Evolutionary conservation across 1,284 basidiomycete species (phyloP).

Genomic region (Cystobasidium slooffiae): DNA sequence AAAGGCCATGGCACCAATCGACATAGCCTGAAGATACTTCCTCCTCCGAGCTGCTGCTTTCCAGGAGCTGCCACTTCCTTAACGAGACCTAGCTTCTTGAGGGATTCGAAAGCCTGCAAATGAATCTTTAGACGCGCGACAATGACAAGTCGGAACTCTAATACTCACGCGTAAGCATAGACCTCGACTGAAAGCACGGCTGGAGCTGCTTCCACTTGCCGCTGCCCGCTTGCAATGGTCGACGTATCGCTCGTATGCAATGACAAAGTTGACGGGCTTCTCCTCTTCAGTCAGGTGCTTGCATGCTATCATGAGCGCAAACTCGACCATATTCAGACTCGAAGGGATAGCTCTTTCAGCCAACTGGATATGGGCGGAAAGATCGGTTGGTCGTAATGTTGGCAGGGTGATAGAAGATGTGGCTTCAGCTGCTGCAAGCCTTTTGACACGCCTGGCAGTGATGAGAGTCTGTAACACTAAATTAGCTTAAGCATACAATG

Average conservation of each 20-base stretch:
- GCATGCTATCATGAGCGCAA: constrained; percentile 48
- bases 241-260: constrained; percentile 48
- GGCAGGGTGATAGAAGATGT: background rate
- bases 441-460: constrained; percentile 3
- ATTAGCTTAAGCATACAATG: background rate
- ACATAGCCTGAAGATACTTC: constrained; percentile 48
- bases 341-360: constrained; percentile 14
- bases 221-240: constrained; percentile 45
- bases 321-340: constrained; percentile 51
- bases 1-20: constrained; percentile 48
- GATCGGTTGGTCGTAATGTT: background rate
- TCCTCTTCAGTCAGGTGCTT: constrained; percentile 50
- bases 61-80: constrained; percentile 28
- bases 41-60: constrained; percentile 32
- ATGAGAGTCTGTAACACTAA: background rate
- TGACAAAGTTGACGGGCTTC: constrained; percentile 52
- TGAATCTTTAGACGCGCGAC: too few species aligned
- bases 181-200: constrained; percentile 30
- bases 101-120: constrained; percentile 50
- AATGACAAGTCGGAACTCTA: too few species aligned
- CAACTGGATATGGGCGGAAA: constrained; percentile 11
- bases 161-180: constrained; percentile 45
- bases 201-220: constrained; percentile 33
- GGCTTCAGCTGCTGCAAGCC: background rate
- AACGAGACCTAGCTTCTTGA: constrained; percentile 47